Base-by-base conservation (phyloP, 129 eudicot species). In the Tagetes patula region DNA sequence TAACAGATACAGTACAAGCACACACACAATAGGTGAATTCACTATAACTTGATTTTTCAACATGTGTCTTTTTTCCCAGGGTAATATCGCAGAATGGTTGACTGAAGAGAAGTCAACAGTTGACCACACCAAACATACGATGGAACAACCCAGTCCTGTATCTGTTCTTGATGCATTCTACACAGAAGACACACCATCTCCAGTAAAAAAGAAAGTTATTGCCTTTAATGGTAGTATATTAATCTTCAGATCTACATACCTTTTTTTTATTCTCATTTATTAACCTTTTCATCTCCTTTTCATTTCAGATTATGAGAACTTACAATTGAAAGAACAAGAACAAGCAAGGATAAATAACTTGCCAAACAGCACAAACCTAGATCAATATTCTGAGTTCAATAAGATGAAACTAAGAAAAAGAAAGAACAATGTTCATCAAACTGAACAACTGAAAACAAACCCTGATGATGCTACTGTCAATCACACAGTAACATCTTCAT, bases 61-160 rank as follows among this genome's bases (percentile, higher is more conserved):
- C 63, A 50, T 20, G 69, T 77, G 73, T 8, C 59, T 37, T 52
- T 82, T 82, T 55, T 59, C 48, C 46, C 67, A 74, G 87, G 80
- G 87, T 69, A 80, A 65, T 69, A 41, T 31, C 2, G 77, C 60
- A 74, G 71, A 84, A 72, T 81, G 85, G 75, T 71, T 75, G 53
- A 77, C 20, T 65, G 85, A 83, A 77, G 85, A 86, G 56, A 69
- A 49, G 67, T 71, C 82, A 53, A 68, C 74, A 46, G 79, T 78
- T 59, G 85, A 89, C 79, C 82, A 74, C 72, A 72, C 62, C 60
- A 81, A 75, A 69, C 64, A 79, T 11, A 76, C 82, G 65, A 31
- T 52, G 64, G 98, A 94, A 85, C 98, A 93, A 71, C 98, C 96
- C 4, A 93, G 98, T 59, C 98, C 98, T 34, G 86, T 93, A 71